A percentile compares a stretch with the other conserved stretches of the same genome.
Conservation (phyloP, 2,329 filamentous ascomycete species). For the Fusarium udum region DNA sequence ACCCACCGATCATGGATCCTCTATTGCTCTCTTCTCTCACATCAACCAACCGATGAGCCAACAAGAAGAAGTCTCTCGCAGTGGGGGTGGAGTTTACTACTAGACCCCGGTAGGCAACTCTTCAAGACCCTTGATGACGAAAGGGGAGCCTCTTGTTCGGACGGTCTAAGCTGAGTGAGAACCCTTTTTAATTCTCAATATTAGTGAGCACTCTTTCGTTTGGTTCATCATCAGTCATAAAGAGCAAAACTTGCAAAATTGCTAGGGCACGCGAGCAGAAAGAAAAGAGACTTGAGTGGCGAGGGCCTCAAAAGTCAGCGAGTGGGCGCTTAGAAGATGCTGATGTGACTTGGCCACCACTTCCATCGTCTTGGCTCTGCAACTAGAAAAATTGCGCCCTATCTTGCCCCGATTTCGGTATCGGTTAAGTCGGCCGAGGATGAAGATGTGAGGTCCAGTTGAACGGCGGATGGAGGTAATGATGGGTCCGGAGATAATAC, state of each 20-base stretch:
- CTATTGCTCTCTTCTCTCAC: conserved; percentile 20
- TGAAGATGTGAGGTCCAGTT: neutral
- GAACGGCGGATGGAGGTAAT: neutral
- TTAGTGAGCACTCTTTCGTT: neutral
- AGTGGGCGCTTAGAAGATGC: conserved; percentile 19
- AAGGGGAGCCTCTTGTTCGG: neutral
- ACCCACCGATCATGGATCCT: conserved; percentile 33
- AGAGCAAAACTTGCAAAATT: neutral
- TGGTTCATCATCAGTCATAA: conserved; percentile 10
- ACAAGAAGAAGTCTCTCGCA: conserved; percentile 13
- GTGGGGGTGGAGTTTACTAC: conserved; percentile 24
- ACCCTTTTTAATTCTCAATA: neutral
- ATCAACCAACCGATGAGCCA: conserved; percentile 12
- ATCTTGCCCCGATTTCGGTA: conserved; percentile 27
- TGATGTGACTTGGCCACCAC: conserved; percentile 23
- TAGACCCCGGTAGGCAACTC: conserved; percentile 6
- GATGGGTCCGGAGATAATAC: conserved; percentile 14
- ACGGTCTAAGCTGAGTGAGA: neutral
- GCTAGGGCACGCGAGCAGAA: conserved; percentile 20
- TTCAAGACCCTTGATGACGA: conserved; percentile 22
- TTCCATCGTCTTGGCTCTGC: conserved; percentile 36
- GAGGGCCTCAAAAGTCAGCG: conserved; percentile 24
- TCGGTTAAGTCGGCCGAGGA: conserved; percentile 18
- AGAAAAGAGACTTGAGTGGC: conserved; percentile 20
- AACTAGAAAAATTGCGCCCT: conserved; percentile 16